A percentile compares a stretch with the other conserved stretches of the same genome.
Evolutionary conservation across 192 early-diverging fungal genomes (phyloP).

Genomic region (Coemansia sp.): DNA sequence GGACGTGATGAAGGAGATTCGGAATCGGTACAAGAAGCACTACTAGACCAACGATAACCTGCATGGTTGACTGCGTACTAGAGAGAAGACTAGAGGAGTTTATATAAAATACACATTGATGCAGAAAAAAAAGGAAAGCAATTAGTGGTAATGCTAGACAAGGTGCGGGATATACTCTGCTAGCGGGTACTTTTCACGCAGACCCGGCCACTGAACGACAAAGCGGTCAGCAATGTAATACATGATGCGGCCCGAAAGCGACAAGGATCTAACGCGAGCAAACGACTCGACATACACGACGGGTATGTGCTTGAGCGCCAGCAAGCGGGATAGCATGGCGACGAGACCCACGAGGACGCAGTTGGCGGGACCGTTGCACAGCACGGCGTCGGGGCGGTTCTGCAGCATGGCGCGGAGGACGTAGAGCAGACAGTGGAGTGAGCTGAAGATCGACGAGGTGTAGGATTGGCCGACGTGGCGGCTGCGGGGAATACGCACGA

Average conservation of each 20-base stretch:
- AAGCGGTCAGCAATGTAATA: slow-evolving; percentile 81
- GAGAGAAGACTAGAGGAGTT: no score
- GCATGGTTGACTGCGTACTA: background rate
- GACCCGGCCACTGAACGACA: slow-evolving; percentile 85
- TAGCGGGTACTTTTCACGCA: slow-evolving; percentile 55
- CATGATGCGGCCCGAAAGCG: slow-evolving; percentile 81
- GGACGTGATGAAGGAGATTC: slow-evolving; percentile 8
- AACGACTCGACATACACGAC: slow-evolving; percentile 89
- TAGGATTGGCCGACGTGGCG: slow-evolving; percentile 72
- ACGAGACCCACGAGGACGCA: slow-evolving; percentile 71
- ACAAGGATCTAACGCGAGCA: slow-evolving; percentile 82
- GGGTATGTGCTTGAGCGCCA: slow-evolving; percentile 56
- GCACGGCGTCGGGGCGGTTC: slow-evolving; percentile 59
- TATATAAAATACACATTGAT: background rate
- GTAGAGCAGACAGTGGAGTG: slow-evolving; percentile 21
- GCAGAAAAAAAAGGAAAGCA: background rate
- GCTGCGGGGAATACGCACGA: slow-evolving; percentile 65
- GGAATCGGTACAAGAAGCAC: background rate
- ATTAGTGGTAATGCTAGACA: slow-evolving; percentile 48
- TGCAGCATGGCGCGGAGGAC: slow-evolving; percentile 36
- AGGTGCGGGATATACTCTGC: slow-evolving; percentile 64
- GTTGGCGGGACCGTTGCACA: slow-evolving; percentile 91
- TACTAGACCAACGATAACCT: background rate
- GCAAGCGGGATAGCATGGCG: slow-evolving; percentile 59
- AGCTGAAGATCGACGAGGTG: slow-evolving; percentile 57